These are phyloP conservation scores for Linderniella brevidens DNA, from an alignment of 257 asterid species.

Conservation along the genomic window DNA sequence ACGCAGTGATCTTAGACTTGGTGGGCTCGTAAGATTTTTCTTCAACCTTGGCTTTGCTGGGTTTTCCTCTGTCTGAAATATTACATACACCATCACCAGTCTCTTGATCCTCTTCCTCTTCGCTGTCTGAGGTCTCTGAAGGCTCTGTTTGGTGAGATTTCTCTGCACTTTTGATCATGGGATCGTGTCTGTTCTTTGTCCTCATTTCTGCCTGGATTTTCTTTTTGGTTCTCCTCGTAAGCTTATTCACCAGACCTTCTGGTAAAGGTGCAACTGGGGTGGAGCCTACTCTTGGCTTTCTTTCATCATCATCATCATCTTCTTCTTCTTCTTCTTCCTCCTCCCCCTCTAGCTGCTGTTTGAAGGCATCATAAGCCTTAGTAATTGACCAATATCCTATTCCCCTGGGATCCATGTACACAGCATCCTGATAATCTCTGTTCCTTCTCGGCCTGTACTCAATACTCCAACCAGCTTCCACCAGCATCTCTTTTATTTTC, in stretches of 20 bases:
- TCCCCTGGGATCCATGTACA: conserved; percentile 75
- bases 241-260: conserved; percentile 62
- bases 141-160: conserved; percentile 16
- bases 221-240: conserved; percentile 73
- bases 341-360: conserved; percentile 46
- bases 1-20: conserved; percentile 27
- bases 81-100: conserved; percentile 27
- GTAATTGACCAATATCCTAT: conserved; percentile 94
- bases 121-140: conserved; percentile 37
- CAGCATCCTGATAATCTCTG: conserved; percentile 89
- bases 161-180: conserved; percentile 18
- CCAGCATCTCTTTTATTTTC: conserved; percentile 61
- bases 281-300: conserved; percentile 15
- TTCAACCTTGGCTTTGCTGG: conserved; percentile 21
- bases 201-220: conserved; percentile 58
- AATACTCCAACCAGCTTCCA: conserved; percentile 78
- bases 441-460: conserved; percentile 87
- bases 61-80: conserved; percentile 20
- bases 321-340: conserved; percentile 19
- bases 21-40: conserved; percentile 17
- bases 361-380: conserved; percentile 89
- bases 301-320: no score
- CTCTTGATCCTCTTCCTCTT: conserved; percentile 35
- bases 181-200: conserved; percentile 49
- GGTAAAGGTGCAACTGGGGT: conserved; percentile 44